Percentiles rank a stretch among this genome's conserved stretches.
These are phyloP conservation scores for Petrea volubilis DNA, from an alignment of 257 asterid species.

Conservation along the genomic window DNA sequence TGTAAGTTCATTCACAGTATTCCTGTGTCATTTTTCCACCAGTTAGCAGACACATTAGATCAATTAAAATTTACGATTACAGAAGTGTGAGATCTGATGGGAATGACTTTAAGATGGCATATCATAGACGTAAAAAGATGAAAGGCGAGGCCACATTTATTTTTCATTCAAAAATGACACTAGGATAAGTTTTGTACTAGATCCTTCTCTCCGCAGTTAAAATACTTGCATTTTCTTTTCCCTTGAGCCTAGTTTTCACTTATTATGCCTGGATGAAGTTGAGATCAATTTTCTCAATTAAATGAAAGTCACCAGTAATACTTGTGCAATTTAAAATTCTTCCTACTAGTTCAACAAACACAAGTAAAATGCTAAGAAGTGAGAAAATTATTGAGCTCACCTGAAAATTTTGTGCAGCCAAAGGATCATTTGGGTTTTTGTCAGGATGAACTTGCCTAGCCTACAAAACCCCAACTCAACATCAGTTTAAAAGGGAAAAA, in stretches of 20 bases:
- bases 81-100: neutral
- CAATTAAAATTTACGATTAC: neutral
- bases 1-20: neutral
- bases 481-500: slow-evolving; percentile 5
- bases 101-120: neutral
- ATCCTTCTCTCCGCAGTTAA: neutral
- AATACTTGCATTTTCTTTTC: neutral
- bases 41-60: neutral
- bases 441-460: slow-evolving; percentile 99
- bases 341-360: neutral
- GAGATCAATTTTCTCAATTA: neutral
- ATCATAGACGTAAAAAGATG: neutral
- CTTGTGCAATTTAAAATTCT: slow-evolving; percentile 9
- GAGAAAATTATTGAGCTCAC: slow-evolving; percentile 31
- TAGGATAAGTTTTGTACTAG: neutral
- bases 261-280: neutral
- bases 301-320: slow-evolving; percentile 3
- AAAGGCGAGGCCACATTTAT: neutral
- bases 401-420: slow-evolving; percentile 96
- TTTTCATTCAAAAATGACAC: neutral
- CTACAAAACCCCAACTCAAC: slow-evolving; percentile 43
- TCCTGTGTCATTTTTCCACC: neutral
- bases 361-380: slow-evolving; percentile 9
- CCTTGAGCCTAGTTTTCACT: neutral
- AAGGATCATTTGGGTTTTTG: slow-evolving; percentile 95